These are phyloP conservation scores for Talaromyces albobiverticillius DNA, from an alignment of 2,329 filamentous ascomycete species.

Conservation along the genomic window DNA sequence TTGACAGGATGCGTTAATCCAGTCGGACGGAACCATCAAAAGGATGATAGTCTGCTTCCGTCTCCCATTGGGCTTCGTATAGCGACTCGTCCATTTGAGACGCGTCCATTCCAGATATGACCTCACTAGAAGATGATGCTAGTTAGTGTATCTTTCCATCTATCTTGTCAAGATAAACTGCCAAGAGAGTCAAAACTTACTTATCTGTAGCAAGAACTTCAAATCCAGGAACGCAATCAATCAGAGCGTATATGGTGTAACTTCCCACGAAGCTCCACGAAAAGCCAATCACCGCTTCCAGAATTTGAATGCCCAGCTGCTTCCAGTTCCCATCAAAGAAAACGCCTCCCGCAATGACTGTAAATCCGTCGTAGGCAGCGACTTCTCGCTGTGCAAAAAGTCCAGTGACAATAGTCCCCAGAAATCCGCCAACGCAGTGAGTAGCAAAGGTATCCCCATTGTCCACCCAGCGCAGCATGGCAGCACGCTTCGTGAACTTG, in stretches of 20 bases:
- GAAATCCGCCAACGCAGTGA: slow-evolving; percentile 52
- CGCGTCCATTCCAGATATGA: slow-evolving; percentile 49
- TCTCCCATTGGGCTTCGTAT: slow-evolving; percentile 34
- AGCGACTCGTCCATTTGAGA: slow-evolving; percentile 51
- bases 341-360: slow-evolving; percentile 49
- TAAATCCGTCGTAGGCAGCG: slow-evolving; percentile 49
- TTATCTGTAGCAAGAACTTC: slow-evolving; percentile 53
- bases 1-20: too few relatives aligned
- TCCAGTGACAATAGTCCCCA: slow-evolving; percentile 51
- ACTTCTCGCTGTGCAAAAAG: slow-evolving; percentile 52
- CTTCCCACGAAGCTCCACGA: slow-evolving; percentile 50
- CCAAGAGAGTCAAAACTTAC: slow-evolving; percentile 34
- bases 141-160: background rate
- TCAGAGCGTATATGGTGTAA: slow-evolving; percentile 49
- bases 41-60: slow-evolving; percentile 27
- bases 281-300: slow-evolving; percentile 53
- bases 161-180: background rate
- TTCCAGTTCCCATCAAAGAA: slow-evolving; percentile 50
- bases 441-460: slow-evolving; percentile 57
- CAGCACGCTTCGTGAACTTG: slow-evolving; percentile 51
- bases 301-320: slow-evolving; percentile 50
- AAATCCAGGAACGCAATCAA: slow-evolving; percentile 53
- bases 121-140: slow-evolving; percentile 27
- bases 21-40: slow-evolving; percentile 10
- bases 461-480: slow-evolving; percentile 51